Conservation (phyloP, 352 stramenopile species). For the Globisporangium nunn region DNA sequence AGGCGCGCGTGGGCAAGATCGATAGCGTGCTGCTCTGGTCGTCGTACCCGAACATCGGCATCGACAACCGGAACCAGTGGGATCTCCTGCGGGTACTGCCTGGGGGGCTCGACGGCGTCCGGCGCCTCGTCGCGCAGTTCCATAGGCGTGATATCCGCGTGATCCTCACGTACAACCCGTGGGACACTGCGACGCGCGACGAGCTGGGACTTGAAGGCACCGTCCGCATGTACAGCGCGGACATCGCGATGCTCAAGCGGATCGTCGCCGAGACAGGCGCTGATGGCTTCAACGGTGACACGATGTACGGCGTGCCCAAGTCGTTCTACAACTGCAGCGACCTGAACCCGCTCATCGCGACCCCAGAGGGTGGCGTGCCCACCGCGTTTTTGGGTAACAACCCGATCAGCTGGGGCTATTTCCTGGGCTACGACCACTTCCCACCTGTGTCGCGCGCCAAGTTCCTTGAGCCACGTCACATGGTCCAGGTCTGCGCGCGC, state of each 20-base stretch:
- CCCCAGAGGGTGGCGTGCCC: conserved; percentile 60
- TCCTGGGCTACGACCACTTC: conserved; percentile 57
- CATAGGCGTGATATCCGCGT: conserved; percentile 52
- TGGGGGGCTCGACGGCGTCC: conserved; percentile 37
- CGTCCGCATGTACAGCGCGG: conserved; percentile 67
- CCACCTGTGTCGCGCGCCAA: conserved; percentile 63
- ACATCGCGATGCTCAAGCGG: conserved; percentile 46
- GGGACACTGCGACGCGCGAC: conserved; percentile 67
- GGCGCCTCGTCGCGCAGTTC: conserved; percentile 46
- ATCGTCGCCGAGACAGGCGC: conserved; percentile 32
- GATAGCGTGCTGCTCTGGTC: conserved; percentile 84
- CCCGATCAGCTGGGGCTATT: conserved; percentile 80
- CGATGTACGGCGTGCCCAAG: conserved; percentile 79
- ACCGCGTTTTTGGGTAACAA: conserved; percentile 59
- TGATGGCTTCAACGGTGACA: conserved; percentile 86
- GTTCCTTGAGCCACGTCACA: conserved; percentile 76
- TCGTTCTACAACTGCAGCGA: conserved; percentile 73
- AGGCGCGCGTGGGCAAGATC: conserved; percentile 41
- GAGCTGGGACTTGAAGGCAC: conserved; percentile 37
- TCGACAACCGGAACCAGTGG: conserved; percentile 82
- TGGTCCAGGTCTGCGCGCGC: conserved; percentile 75
- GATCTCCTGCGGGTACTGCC: conserved; percentile 58
- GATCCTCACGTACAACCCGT: conserved; percentile 82
- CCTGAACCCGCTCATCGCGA: conserved; percentile 32
- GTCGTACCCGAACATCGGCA: conserved; percentile 75